Evolutionary conservation across 371 early-diverging fungal genomes (phyloP).

Genomic region (Capillidium heterosporum): DNA sequence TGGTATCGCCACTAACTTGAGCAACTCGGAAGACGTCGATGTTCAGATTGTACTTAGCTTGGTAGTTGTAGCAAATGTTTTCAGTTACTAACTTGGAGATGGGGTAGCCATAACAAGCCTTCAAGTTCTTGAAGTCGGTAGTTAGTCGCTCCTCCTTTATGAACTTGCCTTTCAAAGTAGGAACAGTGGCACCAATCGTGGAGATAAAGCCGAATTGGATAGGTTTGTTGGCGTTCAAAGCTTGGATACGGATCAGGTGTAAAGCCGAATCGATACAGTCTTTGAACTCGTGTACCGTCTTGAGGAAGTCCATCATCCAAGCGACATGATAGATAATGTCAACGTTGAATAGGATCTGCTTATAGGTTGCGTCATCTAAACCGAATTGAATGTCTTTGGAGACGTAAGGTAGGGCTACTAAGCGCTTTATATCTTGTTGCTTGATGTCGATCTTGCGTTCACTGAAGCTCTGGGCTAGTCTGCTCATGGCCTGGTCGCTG

Average conservation of each 20-base stretch:
- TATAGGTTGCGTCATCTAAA: constrained; percentile 6
- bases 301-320: constrained; percentile 8
- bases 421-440: not conserved
- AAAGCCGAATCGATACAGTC: not conserved
- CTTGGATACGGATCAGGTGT: not conserved
- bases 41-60: constrained; percentile 16
- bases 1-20: constrained; percentile 20
- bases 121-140: constrained; percentile 10
- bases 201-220: constrained; percentile 5
- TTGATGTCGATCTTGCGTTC: not conserved
- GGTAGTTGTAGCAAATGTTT: constrained; percentile 13
- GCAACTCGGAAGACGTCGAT: constrained; percentile 18
- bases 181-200: constrained; percentile 5
- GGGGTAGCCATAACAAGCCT: constrained; percentile 18
- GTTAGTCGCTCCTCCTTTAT: constrained; percentile 14
- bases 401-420: constrained; percentile 8
- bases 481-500: not conserved
- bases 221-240: not conserved
- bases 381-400: constrained; percentile 12
- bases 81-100: constrained; percentile 22
- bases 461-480: not conserved
- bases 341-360: not conserved
- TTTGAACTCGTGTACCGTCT: not conserved
- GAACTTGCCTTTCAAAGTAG: not conserved
- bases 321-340: constrained; percentile 6